Conservation (phyloP, 805 yeast genomes). For the Teunomyces aglyptinius region DNA sequence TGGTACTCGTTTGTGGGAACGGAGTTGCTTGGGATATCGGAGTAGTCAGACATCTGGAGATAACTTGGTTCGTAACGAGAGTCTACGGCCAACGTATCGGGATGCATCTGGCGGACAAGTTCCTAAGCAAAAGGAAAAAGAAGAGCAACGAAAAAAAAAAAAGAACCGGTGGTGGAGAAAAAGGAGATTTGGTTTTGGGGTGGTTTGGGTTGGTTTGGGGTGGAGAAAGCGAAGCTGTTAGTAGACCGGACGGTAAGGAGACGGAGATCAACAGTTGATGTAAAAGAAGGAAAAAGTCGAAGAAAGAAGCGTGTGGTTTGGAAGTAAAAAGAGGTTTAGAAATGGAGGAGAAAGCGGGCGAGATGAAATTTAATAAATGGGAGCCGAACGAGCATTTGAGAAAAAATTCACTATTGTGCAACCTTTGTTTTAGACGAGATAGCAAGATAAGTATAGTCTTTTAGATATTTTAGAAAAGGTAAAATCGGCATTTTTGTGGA, state of each 20-base stretch:
- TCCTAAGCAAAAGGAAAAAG: background rate
- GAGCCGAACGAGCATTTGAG: background rate
- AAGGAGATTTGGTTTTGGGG: background rate
- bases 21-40: background rate
- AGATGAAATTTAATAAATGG: slow-evolving; percentile 1
- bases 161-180: background rate
- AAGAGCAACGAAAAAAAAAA: background rate
- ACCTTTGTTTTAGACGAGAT: slow-evolving; percentile 1
- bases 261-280: background rate
- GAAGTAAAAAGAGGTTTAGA: background rate
- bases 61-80: background rate
- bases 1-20: background rate
- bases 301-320: background rate
- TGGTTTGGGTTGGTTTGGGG: background rate
- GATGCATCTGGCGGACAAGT: background rate
- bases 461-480: background rate
- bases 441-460: background rate
- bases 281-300: background rate
- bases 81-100: slow-evolving; percentile 3
- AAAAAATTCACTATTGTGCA: slow-evolving; percentile 1
- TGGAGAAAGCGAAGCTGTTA: too few relatives aligned
- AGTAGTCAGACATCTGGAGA: slow-evolving; percentile 4
- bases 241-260: too few relatives aligned
- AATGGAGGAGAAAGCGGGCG: background rate
- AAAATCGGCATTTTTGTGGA: background rate